Evolutionary conservation across 441 rosid species (phyloP), one percentile per base, ranked within the genome.

Genomic region (Pelargonium fulgidum): DNA sequence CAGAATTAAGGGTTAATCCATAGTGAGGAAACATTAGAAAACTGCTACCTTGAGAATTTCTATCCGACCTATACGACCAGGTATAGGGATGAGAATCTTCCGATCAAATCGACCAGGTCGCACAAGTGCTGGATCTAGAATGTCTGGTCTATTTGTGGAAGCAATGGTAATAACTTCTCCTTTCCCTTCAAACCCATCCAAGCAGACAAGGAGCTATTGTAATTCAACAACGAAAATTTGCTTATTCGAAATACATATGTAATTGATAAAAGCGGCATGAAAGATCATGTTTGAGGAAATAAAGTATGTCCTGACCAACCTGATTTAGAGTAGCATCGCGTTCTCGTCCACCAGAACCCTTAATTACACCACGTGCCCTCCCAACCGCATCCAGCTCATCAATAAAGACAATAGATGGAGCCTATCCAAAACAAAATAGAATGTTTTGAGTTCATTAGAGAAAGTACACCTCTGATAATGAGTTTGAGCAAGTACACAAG

Each of bases 341-440:
- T 81, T 90, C 98, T 87, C 90, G 97, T 71, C 98, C 97, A 24
- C 98, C 98, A 73, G 96, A 92, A 65, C 98, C 96, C 79, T 90
- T 92, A 66, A 92, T 90, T 72, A 90, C 80, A 68, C 97, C 98
- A 81, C 98, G 92, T 74, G 87, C 93, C 75, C 98, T 89, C 76
- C 98, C 98, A 73, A 92, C 98, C 77, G 97, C 98, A 84, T 92
- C 98, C 85, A 92, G 65, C 69, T 92, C 97, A 81, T 92, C 97
- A 70, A 92, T 90, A 78, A 92, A 92, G 65, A 89, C 96, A 64
- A 90, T 97, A 64, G 98, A 87, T 59, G 96, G 98, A 58, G 98
- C 97, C 98, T 88, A 48, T 17, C 62, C 47, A 48, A 74, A 82
- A 26, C 68, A 70, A 69, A 74, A 47, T 47, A 11, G 13, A 56